These are phyloP conservation scores for Sparassis latifolia DNA, from an alignment of 1,284 basidiomycete species.

Conservation along the genomic window DNA sequence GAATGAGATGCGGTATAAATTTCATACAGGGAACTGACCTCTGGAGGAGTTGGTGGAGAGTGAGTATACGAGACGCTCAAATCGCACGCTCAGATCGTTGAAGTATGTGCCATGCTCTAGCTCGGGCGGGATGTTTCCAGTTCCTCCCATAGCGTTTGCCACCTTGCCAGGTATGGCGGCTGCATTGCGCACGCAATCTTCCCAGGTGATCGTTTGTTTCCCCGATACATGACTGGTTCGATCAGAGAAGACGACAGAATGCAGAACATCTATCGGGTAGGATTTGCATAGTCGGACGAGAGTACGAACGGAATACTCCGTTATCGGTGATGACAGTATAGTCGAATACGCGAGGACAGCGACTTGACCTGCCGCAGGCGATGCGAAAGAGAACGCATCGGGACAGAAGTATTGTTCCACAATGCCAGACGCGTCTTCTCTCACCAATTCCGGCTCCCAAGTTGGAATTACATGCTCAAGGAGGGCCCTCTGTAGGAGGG, in stretches of 20 bases:
- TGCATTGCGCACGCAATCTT: slow-evolving; percentile 57
- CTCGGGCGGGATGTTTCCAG: slow-evolving; percentile 32
- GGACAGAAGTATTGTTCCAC: slow-evolving; percentile 69
- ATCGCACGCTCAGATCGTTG: slow-evolving; percentile 44
- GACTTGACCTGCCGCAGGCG: slow-evolving; percentile 43
- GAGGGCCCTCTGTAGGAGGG: slow-evolving; percentile 55
- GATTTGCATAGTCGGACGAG: slow-evolving; percentile 47
- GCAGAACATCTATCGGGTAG: slow-evolving; percentile 68
- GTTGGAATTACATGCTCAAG: slow-evolving; percentile 59
- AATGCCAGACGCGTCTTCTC: slow-evolving; percentile 38
- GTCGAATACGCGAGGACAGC: slow-evolving; percentile 56
- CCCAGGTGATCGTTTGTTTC: slow-evolving; percentile 48
- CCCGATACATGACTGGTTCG: slow-evolving; percentile 11
- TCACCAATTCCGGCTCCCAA: slow-evolving; percentile 56
- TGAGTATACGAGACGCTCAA: slow-evolving; percentile 40
- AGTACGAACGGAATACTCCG: slow-evolving; percentile 40
- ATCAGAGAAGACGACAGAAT: slow-evolving; percentile 39
- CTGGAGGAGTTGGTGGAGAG: slow-evolving; percentile 20
- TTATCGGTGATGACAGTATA: slow-evolving; percentile 45
- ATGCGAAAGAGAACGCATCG: slow-evolving; percentile 45
- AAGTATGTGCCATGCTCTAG: slow-evolving; percentile 52
- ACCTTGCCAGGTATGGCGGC: slow-evolving; percentile 58
- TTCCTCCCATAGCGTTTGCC: slow-evolving; percentile 50
- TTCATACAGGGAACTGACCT: slow-evolving; percentile 21
- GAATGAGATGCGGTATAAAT: slow-evolving; percentile 3